Percentiles rank a stretch among this genome's conserved stretches.
Conservation (phyloP, 176 grass and related monocot genomes). For the Canna indica region DNA sequence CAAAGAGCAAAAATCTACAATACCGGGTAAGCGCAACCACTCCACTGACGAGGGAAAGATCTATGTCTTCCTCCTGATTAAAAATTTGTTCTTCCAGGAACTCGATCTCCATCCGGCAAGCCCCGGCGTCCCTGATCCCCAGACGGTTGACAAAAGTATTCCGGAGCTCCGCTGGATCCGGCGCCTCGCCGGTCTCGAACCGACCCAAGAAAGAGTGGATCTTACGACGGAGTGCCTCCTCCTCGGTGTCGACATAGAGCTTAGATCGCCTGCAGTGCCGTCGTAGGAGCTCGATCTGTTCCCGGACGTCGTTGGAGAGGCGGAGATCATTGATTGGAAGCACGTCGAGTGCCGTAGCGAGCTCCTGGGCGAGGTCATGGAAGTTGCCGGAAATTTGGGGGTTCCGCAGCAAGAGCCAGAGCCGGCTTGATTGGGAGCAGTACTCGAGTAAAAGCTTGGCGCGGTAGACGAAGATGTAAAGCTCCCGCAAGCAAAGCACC, state of each 20-base stretch:
- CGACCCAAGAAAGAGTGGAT: slow-evolving; percentile 38
- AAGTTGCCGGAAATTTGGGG: slow-evolving; percentile 52
- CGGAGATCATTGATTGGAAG: slow-evolving; percentile 42
- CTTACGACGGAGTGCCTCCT: slow-evolving; percentile 34
- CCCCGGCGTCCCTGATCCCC: slow-evolving; percentile 33
- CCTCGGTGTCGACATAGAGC: slow-evolving; percentile 40
- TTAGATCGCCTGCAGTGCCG: slow-evolving; percentile 25
- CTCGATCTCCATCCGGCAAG: slow-evolving; percentile 59
- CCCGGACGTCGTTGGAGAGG: slow-evolving; percentile 43
- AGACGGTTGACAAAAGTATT: slow-evolving; percentile 42
- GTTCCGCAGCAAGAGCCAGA: slow-evolving; percentile 56
- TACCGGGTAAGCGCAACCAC: slow-evolving; percentile 61
- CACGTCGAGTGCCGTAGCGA: slow-evolving; percentile 72
- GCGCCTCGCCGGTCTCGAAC: slow-evolving; percentile 39
- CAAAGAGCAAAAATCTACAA: slow-evolving; percentile 67
- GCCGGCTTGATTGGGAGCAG: slow-evolving; percentile 47
- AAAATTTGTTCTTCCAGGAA: slow-evolving; percentile 85
- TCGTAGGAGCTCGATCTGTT: slow-evolving; percentile 50
- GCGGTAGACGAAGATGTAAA: slow-evolving; percentile 90
- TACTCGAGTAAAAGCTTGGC: slow-evolving; percentile 72
- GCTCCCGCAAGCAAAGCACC: slow-evolving; percentile 78
- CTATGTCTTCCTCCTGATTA: slow-evolving; percentile 62
- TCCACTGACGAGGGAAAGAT: slow-evolving; percentile 52
- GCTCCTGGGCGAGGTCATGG: slow-evolving; percentile 72
- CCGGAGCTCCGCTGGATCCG: slow-evolving; percentile 29